These are phyloP conservation scores for Lyophyllum decastes DNA, from an alignment of 768 basidiomycete species.

Conservation along the genomic window DNA sequence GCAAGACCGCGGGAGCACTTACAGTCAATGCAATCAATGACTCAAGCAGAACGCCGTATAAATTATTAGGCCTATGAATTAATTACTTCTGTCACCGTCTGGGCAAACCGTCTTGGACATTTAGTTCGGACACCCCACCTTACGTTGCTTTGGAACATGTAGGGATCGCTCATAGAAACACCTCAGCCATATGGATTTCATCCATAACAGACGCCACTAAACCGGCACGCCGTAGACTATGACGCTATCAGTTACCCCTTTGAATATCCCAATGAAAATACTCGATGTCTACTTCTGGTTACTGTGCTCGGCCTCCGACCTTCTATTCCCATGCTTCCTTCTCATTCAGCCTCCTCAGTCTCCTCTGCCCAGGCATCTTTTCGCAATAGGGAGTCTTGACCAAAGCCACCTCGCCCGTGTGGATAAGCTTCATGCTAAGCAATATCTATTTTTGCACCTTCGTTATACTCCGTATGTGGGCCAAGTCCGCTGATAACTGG, in stretches of 20 bases:
- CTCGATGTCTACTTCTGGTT: neutral
- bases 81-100: neutral
- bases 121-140: neutral
- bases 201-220: neutral
- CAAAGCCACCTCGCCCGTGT: neutral
- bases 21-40: no score
- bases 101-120: neutral
- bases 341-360: constrained; percentile 1
- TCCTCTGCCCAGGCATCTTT: neutral
- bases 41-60: no score
- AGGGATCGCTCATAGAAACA: neutral
- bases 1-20: neutral
- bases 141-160: neutral
- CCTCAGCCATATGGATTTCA: neutral
- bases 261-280: neutral
- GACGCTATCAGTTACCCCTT: neutral
- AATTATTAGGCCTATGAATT: no score
- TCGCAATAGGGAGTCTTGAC: neutral
- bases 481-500: constrained; percentile 7
- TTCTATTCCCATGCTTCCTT: constrained; percentile 1
- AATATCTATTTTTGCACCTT: constrained; percentile 4
- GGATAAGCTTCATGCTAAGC: constrained; percentile 11
- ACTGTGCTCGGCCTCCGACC: neutral
- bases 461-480: neutral
- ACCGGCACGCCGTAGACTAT: neutral